Conservation (phyloP, 352 stramenopile genomes). For the Globisporangium lucens region DNA sequence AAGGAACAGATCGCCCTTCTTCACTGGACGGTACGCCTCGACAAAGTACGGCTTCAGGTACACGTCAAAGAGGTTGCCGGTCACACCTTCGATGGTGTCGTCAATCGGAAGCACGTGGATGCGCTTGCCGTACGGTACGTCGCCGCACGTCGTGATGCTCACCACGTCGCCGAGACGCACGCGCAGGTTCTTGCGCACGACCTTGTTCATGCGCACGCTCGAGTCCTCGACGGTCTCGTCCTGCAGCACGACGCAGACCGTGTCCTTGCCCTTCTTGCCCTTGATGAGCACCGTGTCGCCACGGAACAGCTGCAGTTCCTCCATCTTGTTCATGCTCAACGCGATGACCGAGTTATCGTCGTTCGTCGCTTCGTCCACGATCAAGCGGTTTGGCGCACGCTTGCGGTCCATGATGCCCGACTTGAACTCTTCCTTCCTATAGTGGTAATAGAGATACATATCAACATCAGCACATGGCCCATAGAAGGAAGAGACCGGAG, state of each 20-base stretch:
- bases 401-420: slow-evolving; percentile 91
- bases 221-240: slow-evolving; percentile 97
- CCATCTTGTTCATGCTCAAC: slow-evolving; percentile 94
- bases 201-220: slow-evolving; percentile 99
- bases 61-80: slow-evolving; percentile 99
- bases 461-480: background rate
- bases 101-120: slow-evolving; percentile 99
- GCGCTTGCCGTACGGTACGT: slow-evolving; percentile 98
- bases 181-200: slow-evolving; percentile 98
- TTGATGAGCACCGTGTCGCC: slow-evolving; percentile 99
- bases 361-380: slow-evolving; percentile 97
- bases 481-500: background rate
- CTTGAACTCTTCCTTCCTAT: slow-evolving; percentile 81
- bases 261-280: slow-evolving; percentile 98
- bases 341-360: slow-evolving; percentile 98
- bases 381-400: slow-evolving; percentile 96
- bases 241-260: slow-evolving; percentile 97
- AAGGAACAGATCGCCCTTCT: slow-evolving; percentile 99
- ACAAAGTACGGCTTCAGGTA: slow-evolving; percentile 99
- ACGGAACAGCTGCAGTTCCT: slow-evolving; percentile 98
- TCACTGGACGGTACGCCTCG: slow-evolving; percentile 98
- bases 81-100: slow-evolving; percentile 99
- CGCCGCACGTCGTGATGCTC: slow-evolving; percentile 94
- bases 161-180: slow-evolving; percentile 98
- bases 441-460: slow-evolving; percentile 27